Conservation (phyloP, 1,139 yeast species). For the Magnusiomyces paraingens region DNA sequence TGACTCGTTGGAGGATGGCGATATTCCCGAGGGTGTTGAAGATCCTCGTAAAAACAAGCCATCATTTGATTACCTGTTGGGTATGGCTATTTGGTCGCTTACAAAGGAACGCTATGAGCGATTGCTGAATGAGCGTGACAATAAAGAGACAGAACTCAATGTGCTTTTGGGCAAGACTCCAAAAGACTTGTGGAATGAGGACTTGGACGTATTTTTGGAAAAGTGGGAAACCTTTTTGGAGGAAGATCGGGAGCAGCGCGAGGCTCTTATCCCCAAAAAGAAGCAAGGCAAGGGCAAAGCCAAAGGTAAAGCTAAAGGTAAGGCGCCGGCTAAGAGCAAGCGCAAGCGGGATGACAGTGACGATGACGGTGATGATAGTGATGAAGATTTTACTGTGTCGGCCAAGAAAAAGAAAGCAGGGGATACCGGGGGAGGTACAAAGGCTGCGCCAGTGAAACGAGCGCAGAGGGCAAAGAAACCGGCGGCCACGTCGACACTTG, state of each 20-base stretch:
- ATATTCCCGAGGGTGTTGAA: constrained; percentile 26
- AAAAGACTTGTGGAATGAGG: constrained; percentile 82
- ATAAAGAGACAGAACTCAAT: constrained; percentile 66
- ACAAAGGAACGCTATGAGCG: constrained; percentile 84
- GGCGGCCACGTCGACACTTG: neutral
- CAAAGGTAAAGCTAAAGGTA: constrained; percentile 13
- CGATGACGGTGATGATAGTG: constrained; percentile 21
- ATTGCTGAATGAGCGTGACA: constrained; percentile 63
- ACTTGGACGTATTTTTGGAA: constrained; percentile 63
- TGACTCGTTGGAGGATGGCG: constrained; percentile 34
- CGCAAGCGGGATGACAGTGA: constrained; percentile 15
- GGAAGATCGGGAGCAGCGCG: constrained; percentile 44
- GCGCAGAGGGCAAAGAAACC: constrained; percentile 3
- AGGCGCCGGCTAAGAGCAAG: constrained; percentile 13
- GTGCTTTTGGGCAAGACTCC: constrained; percentile 62
- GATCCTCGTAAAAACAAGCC: constrained; percentile 36
- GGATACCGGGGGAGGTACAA: constrained; percentile 10
- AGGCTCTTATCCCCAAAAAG: constrained; percentile 22
- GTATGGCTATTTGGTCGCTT: constrained; percentile 89
- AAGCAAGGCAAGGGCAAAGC: constrained; percentile 14
- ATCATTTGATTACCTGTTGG: constrained; percentile 45
- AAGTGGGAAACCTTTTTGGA: constrained; percentile 61
- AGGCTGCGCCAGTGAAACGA: neutral
- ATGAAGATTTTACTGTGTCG: constrained; percentile 17
- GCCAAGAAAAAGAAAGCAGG: constrained; percentile 14